These are phyloP conservation scores for Serendipita sp. DNA, from an alignment of 768 basidiomycete species.

Conservation along the genomic window DNA sequence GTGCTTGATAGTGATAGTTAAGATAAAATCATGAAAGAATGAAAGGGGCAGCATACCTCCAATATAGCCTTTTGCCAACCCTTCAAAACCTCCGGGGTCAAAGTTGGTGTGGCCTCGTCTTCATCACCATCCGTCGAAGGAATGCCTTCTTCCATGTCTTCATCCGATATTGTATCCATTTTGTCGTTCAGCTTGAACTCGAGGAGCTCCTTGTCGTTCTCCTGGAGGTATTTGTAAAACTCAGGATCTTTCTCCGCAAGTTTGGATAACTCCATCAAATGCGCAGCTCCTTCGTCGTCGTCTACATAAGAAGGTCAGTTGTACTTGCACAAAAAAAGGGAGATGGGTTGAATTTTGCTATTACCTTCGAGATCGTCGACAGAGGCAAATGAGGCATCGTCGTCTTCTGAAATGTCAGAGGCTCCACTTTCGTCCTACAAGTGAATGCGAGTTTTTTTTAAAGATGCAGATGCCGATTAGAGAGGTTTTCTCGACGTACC, in stretches of 20 bases:
- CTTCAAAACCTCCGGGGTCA: conserved; percentile 55
- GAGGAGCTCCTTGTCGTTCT: conserved; percentile 86
- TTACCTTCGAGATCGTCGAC: conserved; percentile 63
- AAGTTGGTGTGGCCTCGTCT: conserved; percentile 33
- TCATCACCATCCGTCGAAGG: conserved; percentile 22
- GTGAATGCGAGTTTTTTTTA: no score
- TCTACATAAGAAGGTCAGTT: conserved; percentile 1
- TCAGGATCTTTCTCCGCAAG: conserved; percentile 96
- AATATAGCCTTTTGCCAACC: conserved; percentile 84
- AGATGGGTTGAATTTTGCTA: background rate
- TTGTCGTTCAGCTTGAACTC: conserved; percentile 48
- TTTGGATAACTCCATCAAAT: conserved; percentile 69
- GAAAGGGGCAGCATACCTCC: conserved; percentile 36
- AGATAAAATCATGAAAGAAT: background rate
- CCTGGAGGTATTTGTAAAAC: conserved; percentile 94
- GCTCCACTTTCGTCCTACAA: background rate
- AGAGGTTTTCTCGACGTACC: conserved; percentile 18
- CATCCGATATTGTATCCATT: conserved; percentile 32
- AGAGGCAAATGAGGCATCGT: conserved; percentile 56
- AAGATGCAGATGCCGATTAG: no score
- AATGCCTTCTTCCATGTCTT: conserved; percentile 15
- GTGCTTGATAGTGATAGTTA: conserved; percentile 36
- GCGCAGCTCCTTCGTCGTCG: conserved; percentile 54
- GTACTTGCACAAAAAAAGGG: background rate
- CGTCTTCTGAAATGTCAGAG: conserved; percentile 23